phyloP scores from a whole-genome alignment of 2,329 filamentous ascomycete species.

The Cercospora sp. region DNA sequence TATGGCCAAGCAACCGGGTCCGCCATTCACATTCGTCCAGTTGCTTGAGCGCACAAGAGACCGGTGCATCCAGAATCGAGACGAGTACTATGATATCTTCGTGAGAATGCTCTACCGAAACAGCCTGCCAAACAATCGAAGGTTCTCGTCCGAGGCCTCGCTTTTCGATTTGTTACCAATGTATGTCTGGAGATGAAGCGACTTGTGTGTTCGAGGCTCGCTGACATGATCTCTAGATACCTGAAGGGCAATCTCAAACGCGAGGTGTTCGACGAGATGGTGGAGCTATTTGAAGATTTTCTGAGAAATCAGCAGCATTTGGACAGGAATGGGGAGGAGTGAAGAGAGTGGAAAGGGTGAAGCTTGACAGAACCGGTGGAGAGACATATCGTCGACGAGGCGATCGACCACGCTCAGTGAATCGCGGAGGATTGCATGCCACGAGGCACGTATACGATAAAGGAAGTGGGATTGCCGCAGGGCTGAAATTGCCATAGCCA shows the following conservation, averaged over 20 bases:
- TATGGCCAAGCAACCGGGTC: not conserved
- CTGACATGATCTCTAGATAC: not conserved
- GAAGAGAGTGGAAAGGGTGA: not conserved
- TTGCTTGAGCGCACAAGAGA: not conserved
- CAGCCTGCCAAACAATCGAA: not conserved
- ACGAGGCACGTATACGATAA: not conserved
- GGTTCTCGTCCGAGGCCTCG: not conserved
- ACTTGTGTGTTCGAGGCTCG: not conserved
- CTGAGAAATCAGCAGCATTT: not conserved
- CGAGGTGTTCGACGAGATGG: not conserved
- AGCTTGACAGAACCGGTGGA: too few species aligned
- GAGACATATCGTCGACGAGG: not conserved
- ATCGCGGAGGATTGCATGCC: not conserved
- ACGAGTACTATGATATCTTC: not conserved
- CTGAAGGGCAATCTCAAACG: not conserved
- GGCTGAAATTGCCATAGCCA: not conserved
- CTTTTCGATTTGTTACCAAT: not conserved
- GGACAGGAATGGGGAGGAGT: not conserved
- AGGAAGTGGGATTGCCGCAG: not conserved
- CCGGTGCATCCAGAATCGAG: not conserved
- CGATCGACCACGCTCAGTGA: not conserved
- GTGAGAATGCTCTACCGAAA: not conserved
- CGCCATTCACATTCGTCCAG: not conserved
- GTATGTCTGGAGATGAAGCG: not conserved
- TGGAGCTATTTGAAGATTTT: constrained; percentile 2